These are phyloP conservation scores for Colletotrichum tanaceti DNA, from an alignment of 2,329 filamentous ascomycete genomes.

Conservation along the genomic window DNA sequence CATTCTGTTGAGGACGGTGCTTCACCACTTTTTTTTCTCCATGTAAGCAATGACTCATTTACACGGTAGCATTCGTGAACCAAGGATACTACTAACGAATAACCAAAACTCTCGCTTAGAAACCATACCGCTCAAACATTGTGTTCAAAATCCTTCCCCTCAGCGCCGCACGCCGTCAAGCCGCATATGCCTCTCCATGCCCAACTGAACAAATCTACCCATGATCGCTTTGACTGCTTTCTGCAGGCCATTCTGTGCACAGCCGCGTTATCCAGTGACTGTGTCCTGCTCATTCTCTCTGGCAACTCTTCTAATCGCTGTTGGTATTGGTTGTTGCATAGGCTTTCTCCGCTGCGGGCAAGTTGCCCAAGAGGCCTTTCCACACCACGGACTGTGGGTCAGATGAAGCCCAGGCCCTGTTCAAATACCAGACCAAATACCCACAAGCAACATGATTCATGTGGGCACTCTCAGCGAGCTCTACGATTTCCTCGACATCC, in stretches of 20 bases:
- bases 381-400: slow-evolving; percentile 7
- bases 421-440: slow-evolving; percentile 12
- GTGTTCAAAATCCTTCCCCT: background rate
- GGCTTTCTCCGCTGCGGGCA: background rate
- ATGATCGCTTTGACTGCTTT: background rate
- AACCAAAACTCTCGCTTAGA: background rate
- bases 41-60: slow-evolving; percentile 29
- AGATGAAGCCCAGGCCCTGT: slow-evolving; percentile 9
- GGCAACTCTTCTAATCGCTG: background rate
- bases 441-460: slow-evolving; percentile 11
- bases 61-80: background rate
- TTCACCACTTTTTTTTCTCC: slow-evolving; percentile 51
- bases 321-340: background rate
- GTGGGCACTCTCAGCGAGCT: slow-evolving; percentile 7
- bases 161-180: background rate
- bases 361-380: slow-evolving; percentile 10
- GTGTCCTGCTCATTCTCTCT: background rate
- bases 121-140: background rate
- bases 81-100: slow-evolving; percentile 41
- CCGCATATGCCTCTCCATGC: background rate
- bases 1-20: slow-evolving; percentile 85
- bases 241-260: background rate
- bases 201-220: background rate
- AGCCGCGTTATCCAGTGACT: too few species aligned
- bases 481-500: slow-evolving; percentile 21